A percentile compares a stretch with the other conserved stretches of the same genome.
Evolutionary conservation across 2,329 filamentous ascomycete genomes (phyloP).

Genomic region (Pseudogymnoascus sp.): DNA sequence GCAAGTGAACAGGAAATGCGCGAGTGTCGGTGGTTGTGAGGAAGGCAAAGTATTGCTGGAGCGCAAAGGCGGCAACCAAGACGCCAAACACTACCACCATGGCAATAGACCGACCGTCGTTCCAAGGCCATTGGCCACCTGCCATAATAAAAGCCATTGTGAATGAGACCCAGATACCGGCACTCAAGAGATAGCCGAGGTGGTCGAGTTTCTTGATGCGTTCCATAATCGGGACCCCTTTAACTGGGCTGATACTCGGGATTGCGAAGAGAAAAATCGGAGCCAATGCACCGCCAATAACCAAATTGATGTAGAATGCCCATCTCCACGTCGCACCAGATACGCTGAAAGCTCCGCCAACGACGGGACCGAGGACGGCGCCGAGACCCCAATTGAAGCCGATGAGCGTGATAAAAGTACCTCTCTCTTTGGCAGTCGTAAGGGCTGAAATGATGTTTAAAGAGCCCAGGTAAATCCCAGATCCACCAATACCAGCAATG

Average conservation of each 20-base stretch:
- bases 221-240: conserved; percentile 13
- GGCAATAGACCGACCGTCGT: conserved; percentile 36
- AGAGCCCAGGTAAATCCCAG: conserved; percentile 36
- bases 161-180: conserved; percentile 35
- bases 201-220: conserved; percentile 34
- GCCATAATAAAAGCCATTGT: conserved; percentile 45
- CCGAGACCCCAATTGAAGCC: conserved; percentile 9
- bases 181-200: conserved; percentile 38
- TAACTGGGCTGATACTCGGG: neutral
- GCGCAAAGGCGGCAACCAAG: conserved; percentile 36
- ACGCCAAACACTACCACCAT: conserved; percentile 41
- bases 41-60: conserved; percentile 41
- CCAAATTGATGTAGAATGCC: conserved; percentile 30
- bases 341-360: conserved; percentile 27
- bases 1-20: conserved; percentile 40
- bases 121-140: conserved; percentile 44
- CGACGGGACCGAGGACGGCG: conserved; percentile 16
- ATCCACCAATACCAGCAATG: conserved; percentile 35
- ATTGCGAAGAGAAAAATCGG: conserved; percentile 30
- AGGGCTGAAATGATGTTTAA: conserved; percentile 35
- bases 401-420: conserved; percentile 23
- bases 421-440: conserved; percentile 16
- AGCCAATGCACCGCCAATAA: conserved; percentile 22
- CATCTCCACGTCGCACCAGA: conserved; percentile 26
- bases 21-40: conserved; percentile 38